Conservation (phyloP, 2,329 filamentous ascomycete species). For the Epichloe gansuensis region DNA sequence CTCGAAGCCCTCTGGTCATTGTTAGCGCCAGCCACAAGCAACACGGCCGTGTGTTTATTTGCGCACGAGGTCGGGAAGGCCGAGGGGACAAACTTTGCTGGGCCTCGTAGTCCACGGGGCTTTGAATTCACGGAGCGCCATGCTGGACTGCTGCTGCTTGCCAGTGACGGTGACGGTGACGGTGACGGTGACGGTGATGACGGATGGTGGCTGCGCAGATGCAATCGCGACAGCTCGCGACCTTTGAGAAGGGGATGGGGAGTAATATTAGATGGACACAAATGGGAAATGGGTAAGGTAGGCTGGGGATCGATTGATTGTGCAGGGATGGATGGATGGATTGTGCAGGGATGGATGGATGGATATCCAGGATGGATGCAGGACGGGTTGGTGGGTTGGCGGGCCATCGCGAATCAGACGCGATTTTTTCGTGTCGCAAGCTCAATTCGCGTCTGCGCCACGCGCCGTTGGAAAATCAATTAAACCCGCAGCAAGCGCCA, state of each 20-base stretch:
- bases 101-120: conserved; percentile 73
- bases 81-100: conserved; percentile 56
- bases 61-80: background rate
- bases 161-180: background rate
- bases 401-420: conserved; percentile 11
- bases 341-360: conserved; percentile 9
- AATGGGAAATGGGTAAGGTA: conserved; percentile 17
- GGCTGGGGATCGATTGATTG: conserved; percentile 13
- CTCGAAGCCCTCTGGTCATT: conserved; percentile 59
- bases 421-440: conserved; percentile 23
- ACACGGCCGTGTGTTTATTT: background rate
- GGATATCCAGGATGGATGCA: conserved; percentile 13
- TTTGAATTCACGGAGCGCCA: conserved; percentile 77
- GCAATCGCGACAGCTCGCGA: conserved; percentile 8
- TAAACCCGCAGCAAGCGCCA: conserved; percentile 1
- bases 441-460: conserved; percentile 12
- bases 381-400: background rate
- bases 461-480: conserved; percentile 13
- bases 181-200: background rate
- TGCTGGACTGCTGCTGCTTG: conserved; percentile 26
- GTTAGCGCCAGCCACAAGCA: background rate
- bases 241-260: conserved; percentile 7
- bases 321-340: conserved; percentile 12
- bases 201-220: background rate
- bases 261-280: too few relatives aligned